Percentiles rank a stretch among this genome's conserved stretches.
These are phyloP conservation scores for Saccharomyces hybrid DNA, from an alignment of 1,139 yeast genomes.

Conservation along the genomic window DNA sequence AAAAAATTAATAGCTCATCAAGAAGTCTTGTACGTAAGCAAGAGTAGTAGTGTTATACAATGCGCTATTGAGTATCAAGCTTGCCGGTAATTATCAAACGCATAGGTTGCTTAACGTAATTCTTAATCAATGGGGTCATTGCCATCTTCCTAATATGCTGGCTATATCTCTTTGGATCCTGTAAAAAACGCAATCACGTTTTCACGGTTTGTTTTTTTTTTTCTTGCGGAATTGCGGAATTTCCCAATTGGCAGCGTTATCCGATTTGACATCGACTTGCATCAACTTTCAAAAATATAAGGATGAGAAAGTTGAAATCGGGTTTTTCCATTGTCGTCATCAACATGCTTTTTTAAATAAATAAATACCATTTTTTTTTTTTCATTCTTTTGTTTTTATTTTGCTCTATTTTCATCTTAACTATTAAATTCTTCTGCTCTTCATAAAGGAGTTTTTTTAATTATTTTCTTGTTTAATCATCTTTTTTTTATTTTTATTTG, in stretches of 20 bases:
- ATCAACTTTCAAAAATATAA: not conserved
- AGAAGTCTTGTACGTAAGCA: not conserved
- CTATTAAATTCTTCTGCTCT: not conserved
- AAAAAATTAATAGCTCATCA: not conserved
- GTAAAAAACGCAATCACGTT: not conserved
- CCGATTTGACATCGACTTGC: not conserved
- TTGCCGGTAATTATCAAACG: too few relatives aligned
- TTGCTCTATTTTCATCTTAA: not conserved
- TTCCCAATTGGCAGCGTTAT: conserved; percentile 1
- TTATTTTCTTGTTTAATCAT: not conserved
- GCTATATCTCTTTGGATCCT: not conserved
- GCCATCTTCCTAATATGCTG: not conserved
- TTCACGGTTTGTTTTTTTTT: not conserved
- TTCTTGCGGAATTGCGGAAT: conserved; percentile 1
- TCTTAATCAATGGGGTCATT: not conserved
- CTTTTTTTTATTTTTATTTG: not conserved
- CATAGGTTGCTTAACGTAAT: not conserved
- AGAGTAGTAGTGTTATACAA: not conserved
- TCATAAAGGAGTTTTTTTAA: not conserved
- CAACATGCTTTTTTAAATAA: not conserved
- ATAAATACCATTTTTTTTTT: not conserved
- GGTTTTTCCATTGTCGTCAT: not conserved
- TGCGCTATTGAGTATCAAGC: too few relatives aligned
- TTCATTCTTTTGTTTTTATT: not conserved
- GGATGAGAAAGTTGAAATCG: not conserved